Base-by-base conservation (phyloP, 2,329 filamentous ascomycete species). In the Fusarium sp. region DNA sequence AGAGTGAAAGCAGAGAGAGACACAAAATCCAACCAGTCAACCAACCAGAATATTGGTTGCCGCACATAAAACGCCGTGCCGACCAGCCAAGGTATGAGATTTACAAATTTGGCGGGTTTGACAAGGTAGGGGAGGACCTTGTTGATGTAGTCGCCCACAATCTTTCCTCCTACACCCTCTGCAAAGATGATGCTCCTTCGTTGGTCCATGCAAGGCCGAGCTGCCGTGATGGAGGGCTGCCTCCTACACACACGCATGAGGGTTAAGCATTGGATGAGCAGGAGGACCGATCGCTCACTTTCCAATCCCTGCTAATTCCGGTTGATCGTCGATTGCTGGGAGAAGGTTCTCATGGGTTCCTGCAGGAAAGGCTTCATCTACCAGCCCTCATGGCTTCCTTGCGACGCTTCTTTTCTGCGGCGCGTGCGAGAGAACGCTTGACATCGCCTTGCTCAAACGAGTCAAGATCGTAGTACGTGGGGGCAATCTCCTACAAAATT, bases 401-500 rank as follows among this genome's bases (percentile, higher is more conserved):
- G 54, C 87, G 80, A 65, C 80, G 81, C 71, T 87, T 80, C 79
- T 84, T 88, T 62, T 89, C 85, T 2, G 79, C 75, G 0, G 86
- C 81, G 19, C 83, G 77, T 61, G 80, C 78, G 29, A 90, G 77
- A 4, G 86, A 85, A 33, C 84, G 87, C 78, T 90, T 93, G 66
- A 97, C 88, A 57, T 97, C 93, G 49, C 93, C 92, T 75, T 96
- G 92, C 47, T 85, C 87, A 76, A 98, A 97, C 0, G 84, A 84
- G 2, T 88, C 83, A 10, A 97, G 76, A 71, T 99, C 92, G 76
- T 97, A 99, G 78, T 99, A 99, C 15, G 84, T 86, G 3, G 93
- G 93, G 5, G 95, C 93, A 65, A 98, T 96, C 76, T 99, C 95
- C 90, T 93, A 65, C 41, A 14, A 19, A 23, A 29, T 6, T 48